Evolutionary conservation across 31 red algal genomes (phyloP).

Genomic region (Odonthalia washingtoniensis): DNA sequence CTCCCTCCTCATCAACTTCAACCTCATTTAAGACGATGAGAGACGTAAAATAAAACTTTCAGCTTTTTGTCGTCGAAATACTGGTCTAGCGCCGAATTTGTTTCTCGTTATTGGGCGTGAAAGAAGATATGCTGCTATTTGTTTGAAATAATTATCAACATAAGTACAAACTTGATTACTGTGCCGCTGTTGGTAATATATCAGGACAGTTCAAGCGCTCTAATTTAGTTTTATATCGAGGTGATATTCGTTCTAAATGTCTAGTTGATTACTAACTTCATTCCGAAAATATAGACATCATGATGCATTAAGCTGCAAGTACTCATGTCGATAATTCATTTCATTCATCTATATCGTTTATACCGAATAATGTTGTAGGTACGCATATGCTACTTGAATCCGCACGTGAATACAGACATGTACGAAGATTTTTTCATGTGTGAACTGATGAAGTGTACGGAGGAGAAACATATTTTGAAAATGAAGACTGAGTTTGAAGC

Average conservation of each 20-base stretch:
- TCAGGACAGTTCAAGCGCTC: slow-evolving; percentile 37
- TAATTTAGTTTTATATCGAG: slow-evolving; percentile 81
- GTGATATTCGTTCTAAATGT: slow-evolving; percentile 87
- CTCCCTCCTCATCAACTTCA: no score
- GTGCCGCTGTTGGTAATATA: slow-evolving; percentile 77
- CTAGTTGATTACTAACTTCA: slow-evolving; percentile 79
- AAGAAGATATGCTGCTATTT: no score
- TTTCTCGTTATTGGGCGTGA: no score
- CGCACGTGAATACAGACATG: slow-evolving; percentile 65
- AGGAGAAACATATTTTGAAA: slow-evolving; percentile 77
- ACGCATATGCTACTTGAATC: slow-evolving; percentile 91
- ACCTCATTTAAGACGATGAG: no score
- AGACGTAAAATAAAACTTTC: no score
- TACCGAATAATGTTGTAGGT: slow-evolving; percentile 92
- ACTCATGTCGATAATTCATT: slow-evolving; percentile 98
- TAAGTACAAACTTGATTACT: slow-evolving; percentile 94
- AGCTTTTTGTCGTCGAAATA: no score
- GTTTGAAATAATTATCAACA: no score
- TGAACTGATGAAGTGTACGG: slow-evolving; percentile 99
- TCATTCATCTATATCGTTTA: slow-evolving; percentile 81
- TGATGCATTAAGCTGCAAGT: slow-evolving; percentile 95
- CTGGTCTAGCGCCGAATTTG: no score
- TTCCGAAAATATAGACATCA: slow-evolving; percentile 83
- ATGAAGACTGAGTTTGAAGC: no score
- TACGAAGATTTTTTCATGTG: slow-evolving; percentile 88